Conservation (phyloP, 2,329 filamentous ascomycete species). For the Aureobasidium melanogenum region DNA sequence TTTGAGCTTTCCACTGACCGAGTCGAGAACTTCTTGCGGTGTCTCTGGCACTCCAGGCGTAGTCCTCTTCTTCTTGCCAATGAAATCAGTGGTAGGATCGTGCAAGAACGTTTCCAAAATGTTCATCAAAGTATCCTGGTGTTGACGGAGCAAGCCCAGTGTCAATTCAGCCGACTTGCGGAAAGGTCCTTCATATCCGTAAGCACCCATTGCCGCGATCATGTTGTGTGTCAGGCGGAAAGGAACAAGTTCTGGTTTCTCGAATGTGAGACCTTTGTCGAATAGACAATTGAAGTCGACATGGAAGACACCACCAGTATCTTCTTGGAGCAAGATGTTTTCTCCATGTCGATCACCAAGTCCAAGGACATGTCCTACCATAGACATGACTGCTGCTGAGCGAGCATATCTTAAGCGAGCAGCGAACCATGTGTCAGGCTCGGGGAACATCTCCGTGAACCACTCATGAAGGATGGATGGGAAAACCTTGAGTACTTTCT, state of each 20-base stretch:
- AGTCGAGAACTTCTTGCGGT: slow-evolving; percentile 75
- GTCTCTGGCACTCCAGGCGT: slow-evolving; percentile 53
- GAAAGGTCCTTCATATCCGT: slow-evolving; percentile 87
- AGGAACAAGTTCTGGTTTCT: slow-evolving; percentile 87
- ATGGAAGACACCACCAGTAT: slow-evolving; percentile 87
- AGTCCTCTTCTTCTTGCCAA: slow-evolving; percentile 57
- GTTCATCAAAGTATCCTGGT: slow-evolving; percentile 94
- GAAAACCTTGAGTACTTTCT: slow-evolving; percentile 57
- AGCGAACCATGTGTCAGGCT: slow-evolving; percentile 84
- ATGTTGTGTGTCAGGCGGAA: slow-evolving; percentile 98
- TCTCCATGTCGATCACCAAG: slow-evolving; percentile 94
- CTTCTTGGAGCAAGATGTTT: slow-evolving; percentile 91
- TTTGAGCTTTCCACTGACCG: slow-evolving; percentile 75
- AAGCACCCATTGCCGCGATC: slow-evolving; percentile 92
- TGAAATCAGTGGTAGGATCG: slow-evolving; percentile 88
- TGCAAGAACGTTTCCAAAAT: slow-evolving; percentile 96
- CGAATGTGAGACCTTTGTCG: slow-evolving; percentile 92
- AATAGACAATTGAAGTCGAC: slow-evolving; percentile 99
- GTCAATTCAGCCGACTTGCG: slow-evolving; percentile 84
- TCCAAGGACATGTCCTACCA: slow-evolving; percentile 89
- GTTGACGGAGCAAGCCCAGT: slow-evolving; percentile 71
- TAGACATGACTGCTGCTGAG: slow-evolving; percentile 98
- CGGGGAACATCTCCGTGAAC: slow-evolving; percentile 93
- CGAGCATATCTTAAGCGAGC: slow-evolving; percentile 84
- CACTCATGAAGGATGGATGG: slow-evolving; percentile 81